Conservation (phyloP, 768 basidiomycete species). For the Asterophora parasitica region DNA sequence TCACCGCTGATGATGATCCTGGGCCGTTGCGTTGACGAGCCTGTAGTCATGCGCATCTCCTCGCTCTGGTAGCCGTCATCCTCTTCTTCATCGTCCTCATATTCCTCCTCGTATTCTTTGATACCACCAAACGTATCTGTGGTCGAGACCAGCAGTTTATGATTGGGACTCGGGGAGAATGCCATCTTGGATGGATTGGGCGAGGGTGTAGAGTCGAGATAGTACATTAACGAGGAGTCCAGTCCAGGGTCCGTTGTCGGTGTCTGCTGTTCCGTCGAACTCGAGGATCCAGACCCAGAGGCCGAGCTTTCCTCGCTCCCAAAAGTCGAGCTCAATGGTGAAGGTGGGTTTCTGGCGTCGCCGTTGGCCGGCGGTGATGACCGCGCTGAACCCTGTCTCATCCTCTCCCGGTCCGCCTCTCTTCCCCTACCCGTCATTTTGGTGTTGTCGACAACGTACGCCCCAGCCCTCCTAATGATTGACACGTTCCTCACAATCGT, state of each 20-base stretch:
- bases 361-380: slow-evolving; percentile 2
- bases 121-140: slow-evolving; percentile 36
- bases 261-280: slow-evolving; percentile 36
- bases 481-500: slow-evolving; percentile 42
- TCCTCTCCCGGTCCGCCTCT: slow-evolving; percentile 7
- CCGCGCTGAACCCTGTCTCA: neutral
- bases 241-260: slow-evolving; percentile 31
- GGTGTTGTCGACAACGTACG: slow-evolving; percentile 41
- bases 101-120: slow-evolving; percentile 17
- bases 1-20: slow-evolving; percentile 33
- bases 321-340: slow-evolving; percentile 47
- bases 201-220: slow-evolving; percentile 29
- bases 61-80: slow-evolving; percentile 19
- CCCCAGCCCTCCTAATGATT: slow-evolving; percentile 45
- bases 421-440: slow-evolving; percentile 12
- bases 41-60: slow-evolving; percentile 7
- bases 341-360: slow-evolving; percentile 28
- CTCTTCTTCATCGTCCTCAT: slow-evolving; percentile 22
- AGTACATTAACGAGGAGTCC: slow-evolving; percentile 30
- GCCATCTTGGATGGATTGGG: slow-evolving; percentile 22
- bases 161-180: slow-evolving; percentile 17
- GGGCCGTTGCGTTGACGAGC: slow-evolving; percentile 22
- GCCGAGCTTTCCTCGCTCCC: slow-evolving; percentile 37
- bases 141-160: slow-evolving; percentile 23
- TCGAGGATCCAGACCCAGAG: slow-evolving; percentile 35